Evolutionary conservation across 2,329 filamentous ascomycete species (phyloP), one percentile per base, ranked within the genome.

Genomic region (Colletotrichum viniferum): DNA sequence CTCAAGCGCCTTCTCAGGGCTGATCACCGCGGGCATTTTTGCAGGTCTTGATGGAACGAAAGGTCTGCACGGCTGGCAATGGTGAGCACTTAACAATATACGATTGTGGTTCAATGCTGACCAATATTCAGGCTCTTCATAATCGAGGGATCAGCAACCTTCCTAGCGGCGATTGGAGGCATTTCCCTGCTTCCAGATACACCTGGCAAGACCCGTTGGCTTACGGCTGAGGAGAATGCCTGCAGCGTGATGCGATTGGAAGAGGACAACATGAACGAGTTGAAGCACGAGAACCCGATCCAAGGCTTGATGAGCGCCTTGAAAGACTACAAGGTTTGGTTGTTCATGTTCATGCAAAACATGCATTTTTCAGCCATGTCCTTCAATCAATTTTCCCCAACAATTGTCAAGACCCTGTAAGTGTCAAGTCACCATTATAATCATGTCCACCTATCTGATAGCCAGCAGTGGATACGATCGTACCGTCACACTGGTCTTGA

Each of bases 341-440:
- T 79, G 0, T 73, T 81, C 26, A 79, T 78, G 2, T 74, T 80
- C n/a, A 81, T 81, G 77, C 78, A 80, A 52, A 78, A 81, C 69
- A 75, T 80, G 63, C 79, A 79, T 61, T 77, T 81, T 14, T 85
- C 86, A 9, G 87, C 87, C 16, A 87, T 86, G 56, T 93, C 94
- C 6, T 96, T 92, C 82, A 93, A 92, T 65, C 95, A 93, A 0
- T 96, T 96, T 81, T 84, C 96, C 60, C 95, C 95, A 0, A 94
- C 92, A 21, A 97, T 97, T 80, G 93, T 98, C 77, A 87, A 88
- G 61, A 84, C 84, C 73, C 85, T 89, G 80, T 48, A n/a, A 43
- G 36, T 43, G 4, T 36, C 4, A 5, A 43, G 14, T 10, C 36
- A 10, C 9, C 18, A 12, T 48, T 48, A 5, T 48, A n/a, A 5